A percentile compares a stretch with the other conserved stretches of the same genome.
phyloP scores from a whole-genome alignment of 2,329 filamentous ascomycete genomes.

The Tolypocladium endophyticum region DNA sequence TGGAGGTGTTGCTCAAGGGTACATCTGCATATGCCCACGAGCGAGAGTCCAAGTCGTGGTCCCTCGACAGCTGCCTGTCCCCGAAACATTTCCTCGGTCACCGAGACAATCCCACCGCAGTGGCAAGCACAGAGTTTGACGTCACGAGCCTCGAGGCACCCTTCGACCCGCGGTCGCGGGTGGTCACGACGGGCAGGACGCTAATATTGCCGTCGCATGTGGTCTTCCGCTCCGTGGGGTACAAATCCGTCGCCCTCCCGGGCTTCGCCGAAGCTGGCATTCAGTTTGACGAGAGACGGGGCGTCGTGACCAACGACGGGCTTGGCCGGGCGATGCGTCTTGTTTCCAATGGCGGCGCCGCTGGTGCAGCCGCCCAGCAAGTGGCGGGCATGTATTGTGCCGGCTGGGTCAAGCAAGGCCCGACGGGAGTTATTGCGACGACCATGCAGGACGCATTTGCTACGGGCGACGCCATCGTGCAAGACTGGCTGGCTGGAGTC shows the following conservation, averaged over 20 bases:
- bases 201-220: constrained; percentile 52
- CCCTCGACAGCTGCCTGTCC: constrained; percentile 74
- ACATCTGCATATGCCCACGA: constrained; percentile 38
- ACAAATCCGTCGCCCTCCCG: constrained; percentile 68
- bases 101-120: constrained; percentile 28
- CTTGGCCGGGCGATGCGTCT: constrained; percentile 55
- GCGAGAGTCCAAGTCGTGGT: constrained; percentile 58
- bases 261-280: constrained; percentile 67
- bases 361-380: constrained; percentile 27
- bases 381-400: constrained; percentile 76
- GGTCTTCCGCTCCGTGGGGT: constrained; percentile 91
- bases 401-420: constrained; percentile 92
- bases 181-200: constrained; percentile 36
- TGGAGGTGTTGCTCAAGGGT: constrained; percentile 72
- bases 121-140: constrained; percentile 61
- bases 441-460: constrained; percentile 93
- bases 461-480: constrained; percentile 71
- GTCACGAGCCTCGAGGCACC: constrained; percentile 44
- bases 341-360: constrained; percentile 13
- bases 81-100: constrained; percentile 57
- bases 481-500: constrained; percentile 54
- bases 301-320: constrained; percentile 75
- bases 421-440: constrained; percentile 88
- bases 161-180: constrained; percentile 40
- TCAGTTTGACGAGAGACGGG: constrained; percentile 63